Conservation (phyloP, 306 rosid species). For the Oxytropis ochrocephala region DNA sequence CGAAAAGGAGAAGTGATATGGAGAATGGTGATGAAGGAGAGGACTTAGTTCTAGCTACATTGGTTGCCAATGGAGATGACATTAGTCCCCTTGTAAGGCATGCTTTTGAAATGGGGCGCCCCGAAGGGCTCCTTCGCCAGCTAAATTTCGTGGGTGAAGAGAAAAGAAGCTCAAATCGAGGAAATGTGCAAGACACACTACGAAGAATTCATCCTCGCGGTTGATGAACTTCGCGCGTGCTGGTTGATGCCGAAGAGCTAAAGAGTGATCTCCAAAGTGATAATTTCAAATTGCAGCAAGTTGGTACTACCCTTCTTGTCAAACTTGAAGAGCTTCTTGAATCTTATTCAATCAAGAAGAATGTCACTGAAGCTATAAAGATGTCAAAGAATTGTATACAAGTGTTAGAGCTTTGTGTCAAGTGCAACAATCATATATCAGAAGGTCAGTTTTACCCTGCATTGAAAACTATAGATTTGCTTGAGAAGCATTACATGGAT, state of each 20-base stretch:
- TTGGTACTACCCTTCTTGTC: constrained; percentile 64
- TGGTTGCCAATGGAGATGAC: constrained; percentile 85
- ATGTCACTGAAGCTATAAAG: constrained; percentile 74
- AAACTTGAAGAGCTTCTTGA: constrained; percentile 91
- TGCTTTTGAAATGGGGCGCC: constrained; percentile 84
- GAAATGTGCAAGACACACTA: constrained; percentile 97
- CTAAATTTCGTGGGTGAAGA: constrained; percentile 67
- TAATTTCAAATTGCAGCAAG: constrained; percentile 84
- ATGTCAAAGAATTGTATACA: constrained; percentile 65
- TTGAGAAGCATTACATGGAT: constrained; percentile 60
- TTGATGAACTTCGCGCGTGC: constrained; percentile 88
- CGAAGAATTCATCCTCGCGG: constrained; percentile 92
- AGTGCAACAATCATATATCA: constrained; percentile 72
- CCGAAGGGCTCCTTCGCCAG: constrained; percentile 77
- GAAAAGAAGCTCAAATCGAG: constrained; percentile 86
- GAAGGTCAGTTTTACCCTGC: constrained; percentile 71
- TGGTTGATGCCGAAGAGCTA: constrained; percentile 94
- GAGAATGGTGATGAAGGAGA: constrained; percentile 77
- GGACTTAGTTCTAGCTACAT: constrained; percentile 76
- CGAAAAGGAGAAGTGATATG: constrained; percentile 43
- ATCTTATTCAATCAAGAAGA: constrained; percentile 72
- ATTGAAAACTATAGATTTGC: constrained; percentile 67
- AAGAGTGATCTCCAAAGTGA: constrained; percentile 86
- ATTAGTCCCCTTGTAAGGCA: constrained; percentile 85
- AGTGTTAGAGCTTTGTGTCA: constrained; percentile 84